Conservation (phyloP, 2,329 filamentous ascomycete species). For the Escovopsis sp. region DNA sequence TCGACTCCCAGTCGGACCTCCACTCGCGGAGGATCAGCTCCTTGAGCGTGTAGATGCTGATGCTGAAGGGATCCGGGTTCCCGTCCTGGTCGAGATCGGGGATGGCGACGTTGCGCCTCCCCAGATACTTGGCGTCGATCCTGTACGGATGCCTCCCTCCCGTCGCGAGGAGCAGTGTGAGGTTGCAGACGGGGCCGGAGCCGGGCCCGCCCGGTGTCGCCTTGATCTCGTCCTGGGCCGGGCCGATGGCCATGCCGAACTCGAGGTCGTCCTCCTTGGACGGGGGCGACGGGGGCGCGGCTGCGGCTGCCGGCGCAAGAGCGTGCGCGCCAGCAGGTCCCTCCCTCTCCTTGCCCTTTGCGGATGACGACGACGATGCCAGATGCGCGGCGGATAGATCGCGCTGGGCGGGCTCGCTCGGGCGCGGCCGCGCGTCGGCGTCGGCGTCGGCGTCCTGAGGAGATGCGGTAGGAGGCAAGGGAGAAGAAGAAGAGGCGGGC, state of each 20-base stretch:
- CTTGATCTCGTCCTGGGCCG: slow-evolving; percentile 26
- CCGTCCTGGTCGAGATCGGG: slow-evolving; percentile 47
- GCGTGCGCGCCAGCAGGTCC: not conserved
- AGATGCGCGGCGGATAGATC: slow-evolving; percentile 8
- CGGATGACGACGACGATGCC: slow-evolving; percentile 14
- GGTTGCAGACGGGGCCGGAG: slow-evolving; percentile 40
- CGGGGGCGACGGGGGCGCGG: slow-evolving; percentile 8
- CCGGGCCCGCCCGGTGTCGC: slow-evolving; percentile 16
- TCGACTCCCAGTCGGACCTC: slow-evolving; percentile 80
- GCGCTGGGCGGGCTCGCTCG: slow-evolving; percentile 9
- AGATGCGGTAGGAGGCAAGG: slow-evolving; percentile 6
- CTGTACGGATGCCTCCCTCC: slow-evolving; percentile 80
- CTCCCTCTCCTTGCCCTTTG: slow-evolving; percentile 17
- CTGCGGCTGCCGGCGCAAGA: not conserved
- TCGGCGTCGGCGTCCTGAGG: slow-evolving; percentile 7
- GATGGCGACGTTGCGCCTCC: slow-evolving; percentile 63
- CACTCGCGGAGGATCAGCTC: slow-evolving; percentile 88
- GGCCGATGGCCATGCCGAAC: slow-evolving; percentile 26
- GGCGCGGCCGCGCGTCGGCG: slow-evolving; percentile 7
- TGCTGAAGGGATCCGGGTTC: slow-evolving; percentile 63
- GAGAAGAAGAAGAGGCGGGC: too few relatives aligned
- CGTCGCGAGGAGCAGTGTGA: slow-evolving; percentile 68
- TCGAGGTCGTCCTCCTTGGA: slow-evolving; percentile 14
- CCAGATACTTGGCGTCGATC: slow-evolving; percentile 74
- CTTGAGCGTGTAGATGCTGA: slow-evolving; percentile 88